Percentiles rank a stretch among this genome's conserved stretches.
Conservation (phyloP, 163 green algal genomes). For the Scenedesmus sp. region DNA sequence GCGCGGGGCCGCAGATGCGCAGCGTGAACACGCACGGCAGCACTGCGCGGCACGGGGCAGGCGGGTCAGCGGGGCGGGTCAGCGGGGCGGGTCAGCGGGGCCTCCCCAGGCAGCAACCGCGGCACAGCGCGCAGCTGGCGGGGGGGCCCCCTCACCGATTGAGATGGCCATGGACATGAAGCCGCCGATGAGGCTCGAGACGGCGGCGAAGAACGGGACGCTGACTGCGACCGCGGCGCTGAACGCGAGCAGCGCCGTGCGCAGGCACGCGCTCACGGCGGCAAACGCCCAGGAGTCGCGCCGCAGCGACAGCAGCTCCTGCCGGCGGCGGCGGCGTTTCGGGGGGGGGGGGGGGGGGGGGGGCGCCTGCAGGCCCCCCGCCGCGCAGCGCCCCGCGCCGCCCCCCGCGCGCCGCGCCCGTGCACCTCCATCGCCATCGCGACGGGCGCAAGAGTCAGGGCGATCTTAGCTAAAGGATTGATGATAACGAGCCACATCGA, state of each 20-base stretch:
- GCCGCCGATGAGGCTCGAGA: conserved; percentile 57
- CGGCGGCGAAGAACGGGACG: conserved; percentile 58
- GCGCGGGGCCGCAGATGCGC: neutral
- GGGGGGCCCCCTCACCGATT: too few relatives aligned
- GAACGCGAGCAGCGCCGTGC: conserved; percentile 50
- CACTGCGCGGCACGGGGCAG: too few relatives aligned
- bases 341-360: too few relatives aligned
- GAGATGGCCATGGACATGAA: conserved; percentile 55
- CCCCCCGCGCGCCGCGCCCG: neutral
- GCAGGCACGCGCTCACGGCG: conserved; percentile 32
- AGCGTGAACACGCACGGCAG: conserved; percentile 43
- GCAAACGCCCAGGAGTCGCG: conserved; percentile 19
- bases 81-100: too few relatives aligned
- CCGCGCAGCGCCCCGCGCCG: neutral
- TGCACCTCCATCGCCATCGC: conserved; percentile 59
- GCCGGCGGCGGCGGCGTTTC: neutral
- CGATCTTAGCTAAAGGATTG: conserved; percentile 58
- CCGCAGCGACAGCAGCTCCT: conserved; percentile 27
- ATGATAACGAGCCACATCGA: conserved; percentile 53
- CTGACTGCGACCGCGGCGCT: conserved; percentile 39
- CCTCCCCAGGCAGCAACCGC: too few relatives aligned
- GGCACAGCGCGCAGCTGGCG: too few relatives aligned
- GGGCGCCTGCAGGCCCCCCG: too few relatives aligned
- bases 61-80: too few relatives aligned
- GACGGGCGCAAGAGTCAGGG: conserved; percentile 56